Conservation (phyloP, 1,284 basidiomycete genomes). For the Boletus semigastroideus region DNA sequence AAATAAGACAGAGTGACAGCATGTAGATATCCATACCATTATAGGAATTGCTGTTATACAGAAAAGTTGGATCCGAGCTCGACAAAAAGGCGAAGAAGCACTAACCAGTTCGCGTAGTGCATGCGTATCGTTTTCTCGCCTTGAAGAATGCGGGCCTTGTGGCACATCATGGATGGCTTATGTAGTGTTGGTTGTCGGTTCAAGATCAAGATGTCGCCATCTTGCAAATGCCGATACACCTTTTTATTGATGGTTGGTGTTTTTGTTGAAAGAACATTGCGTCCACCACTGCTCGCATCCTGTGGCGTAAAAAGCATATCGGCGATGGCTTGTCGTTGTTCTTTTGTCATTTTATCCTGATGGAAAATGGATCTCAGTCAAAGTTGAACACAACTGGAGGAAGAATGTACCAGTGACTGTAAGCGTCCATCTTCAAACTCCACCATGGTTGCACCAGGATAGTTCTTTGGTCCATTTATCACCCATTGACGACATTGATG, state of each 20-base stretch:
- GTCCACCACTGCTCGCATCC: constrained; percentile 57
- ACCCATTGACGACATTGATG: constrained; percentile 89
- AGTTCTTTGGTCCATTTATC: constrained; percentile 85
- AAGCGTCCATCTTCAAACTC: constrained; percentile 94
- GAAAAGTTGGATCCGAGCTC: constrained; percentile 7
- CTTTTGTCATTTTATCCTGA: constrained; percentile 82
- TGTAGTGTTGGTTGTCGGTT: constrained; percentile 99
- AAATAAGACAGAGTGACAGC: constrained; percentile 2
- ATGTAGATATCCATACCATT: constrained; percentile 60
- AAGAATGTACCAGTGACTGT: constrained; percentile 66
- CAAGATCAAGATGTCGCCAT: constrained; percentile 95
- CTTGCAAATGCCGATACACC: constrained; percentile 92
- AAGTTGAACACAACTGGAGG: not conserved
- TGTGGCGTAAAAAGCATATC: constrained; percentile 95
- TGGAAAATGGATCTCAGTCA: constrained; percentile 5
- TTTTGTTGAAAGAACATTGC: constrained; percentile 64
- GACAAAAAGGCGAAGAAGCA: constrained; percentile 10
- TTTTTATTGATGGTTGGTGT: constrained; percentile 91
- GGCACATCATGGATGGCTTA: constrained; percentile 99
- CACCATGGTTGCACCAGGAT: constrained; percentile 94
- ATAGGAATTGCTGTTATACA: constrained; percentile 86
- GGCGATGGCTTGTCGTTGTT: constrained; percentile 94
- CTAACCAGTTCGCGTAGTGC: constrained; percentile 99
- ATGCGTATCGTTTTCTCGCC: constrained; percentile 99
- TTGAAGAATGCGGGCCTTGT: constrained; percentile 88